Percentiles rank a stretch among this genome's conserved stretches.
phyloP scores from a whole-genome alignment of 1,284 basidiomycete species.

The Lentinula novae-zelandiae region DNA sequence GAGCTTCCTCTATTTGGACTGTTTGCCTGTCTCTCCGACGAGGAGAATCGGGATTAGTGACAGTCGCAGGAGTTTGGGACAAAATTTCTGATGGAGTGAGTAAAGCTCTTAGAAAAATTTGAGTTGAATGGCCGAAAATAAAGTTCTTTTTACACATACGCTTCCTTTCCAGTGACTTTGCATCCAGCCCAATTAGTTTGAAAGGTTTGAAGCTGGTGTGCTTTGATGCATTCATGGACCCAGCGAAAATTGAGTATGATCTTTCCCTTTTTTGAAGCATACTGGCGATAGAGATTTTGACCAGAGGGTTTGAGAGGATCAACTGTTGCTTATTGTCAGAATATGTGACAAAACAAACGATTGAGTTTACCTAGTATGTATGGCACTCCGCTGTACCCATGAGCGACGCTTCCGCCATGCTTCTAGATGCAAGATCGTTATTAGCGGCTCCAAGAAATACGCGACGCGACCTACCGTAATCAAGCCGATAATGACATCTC shows the following conservation, averaged over 20 bases:
- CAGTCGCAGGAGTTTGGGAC: constrained; percentile 8
- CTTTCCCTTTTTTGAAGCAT: constrained; percentile 72
- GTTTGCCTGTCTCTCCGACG: constrained; percentile 8
- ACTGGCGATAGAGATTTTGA: constrained; percentile 74
- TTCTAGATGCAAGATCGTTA: constrained; percentile 39
- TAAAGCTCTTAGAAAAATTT: constrained; percentile 2
- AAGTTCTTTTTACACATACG: constrained; percentile 36
- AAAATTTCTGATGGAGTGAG: constrained; percentile 12
- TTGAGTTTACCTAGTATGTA: constrained; percentile 63
- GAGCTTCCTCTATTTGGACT: constrained; percentile 7
- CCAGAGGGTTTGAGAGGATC: constrained; percentile 76
- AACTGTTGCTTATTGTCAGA: constrained; percentile 35
- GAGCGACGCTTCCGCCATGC: constrained; percentile 68
- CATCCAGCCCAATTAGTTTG: constrained; percentile 73
- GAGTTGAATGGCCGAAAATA: neutral
- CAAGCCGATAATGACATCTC: constrained; percentile 55
- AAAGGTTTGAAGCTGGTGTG: constrained; percentile 65
- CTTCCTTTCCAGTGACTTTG: constrained; percentile 72
- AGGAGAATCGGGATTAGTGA: neutral
- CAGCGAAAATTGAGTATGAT: constrained; percentile 67
- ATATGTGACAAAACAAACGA: neutral
- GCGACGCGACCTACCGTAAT: constrained; percentile 43
- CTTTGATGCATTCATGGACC: constrained; percentile 70
- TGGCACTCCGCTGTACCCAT: constrained; percentile 68
- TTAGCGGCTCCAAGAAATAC: neutral